A percentile compares a stretch with the other conserved stretches of the same genome.
Evolutionary conservation across 352 stramenopile genomes (phyloP).

Genomic region (Phytophthora vignae): DNA sequence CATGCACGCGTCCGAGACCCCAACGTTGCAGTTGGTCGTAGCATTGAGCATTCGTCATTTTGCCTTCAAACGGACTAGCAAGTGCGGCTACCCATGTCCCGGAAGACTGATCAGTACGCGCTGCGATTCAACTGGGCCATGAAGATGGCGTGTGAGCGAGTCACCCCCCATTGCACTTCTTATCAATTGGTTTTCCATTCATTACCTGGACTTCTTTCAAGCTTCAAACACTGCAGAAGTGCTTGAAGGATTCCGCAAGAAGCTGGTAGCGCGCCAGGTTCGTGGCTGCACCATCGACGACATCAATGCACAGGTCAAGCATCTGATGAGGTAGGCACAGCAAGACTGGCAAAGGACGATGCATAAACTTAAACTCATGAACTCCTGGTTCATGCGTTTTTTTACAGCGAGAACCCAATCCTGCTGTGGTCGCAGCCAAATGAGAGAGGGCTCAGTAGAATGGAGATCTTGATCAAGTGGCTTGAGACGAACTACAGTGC

Average conservation of each 20-base stretch:
- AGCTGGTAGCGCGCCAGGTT: neutral
- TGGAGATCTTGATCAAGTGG: neutral
- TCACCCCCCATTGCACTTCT: neutral
- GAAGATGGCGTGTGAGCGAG: neutral
- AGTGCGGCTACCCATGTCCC: neutral
- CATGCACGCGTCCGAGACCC: neutral
- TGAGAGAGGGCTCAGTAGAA: neutral
- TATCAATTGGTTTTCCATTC: neutral
- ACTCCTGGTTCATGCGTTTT: neutral
- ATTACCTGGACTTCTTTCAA: neutral
- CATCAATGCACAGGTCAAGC: neutral
- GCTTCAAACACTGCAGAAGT: neutral
- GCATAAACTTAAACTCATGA: neutral
- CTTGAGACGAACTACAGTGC: neutral
- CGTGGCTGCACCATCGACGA: neutral
- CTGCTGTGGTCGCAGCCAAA: neutral
- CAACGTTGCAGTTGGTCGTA: neutral
- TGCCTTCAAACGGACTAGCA: no score
- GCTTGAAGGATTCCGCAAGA: neutral
- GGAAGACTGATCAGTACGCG: neutral
- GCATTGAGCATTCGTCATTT: no score
- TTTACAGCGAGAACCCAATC: neutral
- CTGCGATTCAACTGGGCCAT: neutral
- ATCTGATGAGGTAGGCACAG: neutral
- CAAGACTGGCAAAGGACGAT: neutral